phyloP scores from a whole-genome alignment of 2,329 filamentous ascomycete genomes.

The Microdochium trichocladiopsis region DNA sequence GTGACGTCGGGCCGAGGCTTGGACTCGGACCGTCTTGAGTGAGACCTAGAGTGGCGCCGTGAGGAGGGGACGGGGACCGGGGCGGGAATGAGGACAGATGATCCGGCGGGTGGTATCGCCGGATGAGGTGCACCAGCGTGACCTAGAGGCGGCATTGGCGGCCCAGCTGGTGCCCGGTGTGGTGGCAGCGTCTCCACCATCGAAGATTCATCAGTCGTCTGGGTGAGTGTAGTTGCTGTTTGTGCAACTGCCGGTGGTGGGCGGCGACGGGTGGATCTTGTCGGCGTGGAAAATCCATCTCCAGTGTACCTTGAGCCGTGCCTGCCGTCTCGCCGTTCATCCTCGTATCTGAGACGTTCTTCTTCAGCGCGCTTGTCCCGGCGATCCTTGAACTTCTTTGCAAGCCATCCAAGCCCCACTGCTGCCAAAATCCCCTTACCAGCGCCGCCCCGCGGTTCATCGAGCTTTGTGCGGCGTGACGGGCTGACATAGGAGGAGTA shows the following conservation, averaged over 20 bases:
- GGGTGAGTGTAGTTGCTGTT: constrained; percentile 18
- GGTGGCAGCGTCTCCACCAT: constrained; percentile 30
- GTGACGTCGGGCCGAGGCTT: constrained; percentile 4
- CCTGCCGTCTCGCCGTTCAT: constrained; percentile 49
- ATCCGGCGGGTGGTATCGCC: constrained; percentile 1
- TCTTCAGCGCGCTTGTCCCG: constrained; percentile 44
- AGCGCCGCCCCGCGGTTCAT: constrained; percentile 35
- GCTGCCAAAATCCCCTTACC: constrained; percentile 53
- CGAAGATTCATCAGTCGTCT: constrained; percentile 24
- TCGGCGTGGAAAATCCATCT: constrained; percentile 51
- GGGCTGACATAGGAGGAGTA: constrained; percentile 57
- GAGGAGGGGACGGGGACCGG: not conserved
- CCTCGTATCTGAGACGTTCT: constrained; percentile 36
- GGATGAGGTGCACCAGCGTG: not conserved
- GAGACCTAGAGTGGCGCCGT: not conserved
- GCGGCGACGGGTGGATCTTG: constrained; percentile 26
- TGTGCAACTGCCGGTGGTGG: constrained; percentile 15
- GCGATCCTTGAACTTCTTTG: constrained; percentile 56
- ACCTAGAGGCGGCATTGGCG: constrained; percentile 29
- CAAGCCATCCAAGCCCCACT: constrained; percentile 62
- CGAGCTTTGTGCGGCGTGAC: constrained; percentile 43
- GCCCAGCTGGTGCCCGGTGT: constrained; percentile 20
- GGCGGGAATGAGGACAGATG: constrained; percentile 1
- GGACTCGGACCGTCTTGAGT: constrained; percentile 1
- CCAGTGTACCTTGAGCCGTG: constrained; percentile 61